phyloP scores from a whole-genome alignment of 768 basidiomycete species.

The Lactarius tabidus region DNA sequence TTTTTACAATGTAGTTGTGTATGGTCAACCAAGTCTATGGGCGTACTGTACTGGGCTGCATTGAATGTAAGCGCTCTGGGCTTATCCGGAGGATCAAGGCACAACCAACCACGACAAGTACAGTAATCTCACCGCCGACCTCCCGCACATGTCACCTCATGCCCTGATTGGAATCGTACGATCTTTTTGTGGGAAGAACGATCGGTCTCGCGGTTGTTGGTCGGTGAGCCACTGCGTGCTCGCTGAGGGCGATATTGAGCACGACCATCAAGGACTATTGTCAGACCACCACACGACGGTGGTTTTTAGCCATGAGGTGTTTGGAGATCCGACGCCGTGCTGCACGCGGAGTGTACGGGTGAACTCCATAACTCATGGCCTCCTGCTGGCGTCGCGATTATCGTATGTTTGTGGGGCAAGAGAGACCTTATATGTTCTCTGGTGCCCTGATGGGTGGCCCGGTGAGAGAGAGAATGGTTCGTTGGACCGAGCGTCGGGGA shows the following conservation, averaged over 20 bases:
- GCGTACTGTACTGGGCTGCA: background rate
- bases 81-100: background rate
- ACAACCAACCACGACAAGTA: background rate
- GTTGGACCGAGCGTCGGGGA: background rate
- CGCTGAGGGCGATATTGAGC: background rate
- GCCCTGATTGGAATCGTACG: background rate
- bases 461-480: background rate
- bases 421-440: background rate
- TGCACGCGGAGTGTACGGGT: background rate
- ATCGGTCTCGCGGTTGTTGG: background rate
- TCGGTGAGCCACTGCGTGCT: background rate
- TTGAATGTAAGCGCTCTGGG: background rate
- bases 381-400: background rate
- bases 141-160: background rate
- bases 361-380: background rate
- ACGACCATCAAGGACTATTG: background rate
- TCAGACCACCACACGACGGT: background rate
- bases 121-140: background rate
- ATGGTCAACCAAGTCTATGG: background rate
- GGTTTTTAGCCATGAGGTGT: background rate
- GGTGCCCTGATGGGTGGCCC: background rate
- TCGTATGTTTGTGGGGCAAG: background rate
- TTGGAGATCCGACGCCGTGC: background rate
- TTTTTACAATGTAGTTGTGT: background rate
- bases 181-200: background rate